Base-by-base conservation (phyloP, 352 stramenopile species). In the Phytophthora agathidicida region DNA sequence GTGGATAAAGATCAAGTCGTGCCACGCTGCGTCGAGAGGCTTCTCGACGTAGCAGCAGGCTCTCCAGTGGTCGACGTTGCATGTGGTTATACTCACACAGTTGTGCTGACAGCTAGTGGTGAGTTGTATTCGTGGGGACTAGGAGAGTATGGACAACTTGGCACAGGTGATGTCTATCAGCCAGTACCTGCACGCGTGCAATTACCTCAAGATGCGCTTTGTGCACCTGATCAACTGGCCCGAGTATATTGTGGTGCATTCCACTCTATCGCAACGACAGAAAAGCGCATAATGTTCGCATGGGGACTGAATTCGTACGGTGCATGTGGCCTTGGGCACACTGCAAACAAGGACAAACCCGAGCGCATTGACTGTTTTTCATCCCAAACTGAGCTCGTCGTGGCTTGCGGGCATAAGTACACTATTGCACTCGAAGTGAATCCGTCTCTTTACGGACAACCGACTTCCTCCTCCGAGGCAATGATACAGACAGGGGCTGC, bases 81-180 rank as follows among this genome's bases (percentile, higher is more conserved):
- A 7, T 94, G 81, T 37, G 89, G 89, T 14, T 93, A 95, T 60
- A 97, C 84, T 8, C 91, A 98, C 68, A 97, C 86, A 0, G 43
- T 96, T 13, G 88, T 88, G 11, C 58, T 97, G 10, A 89, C 87
- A 1, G 78, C 71, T 1, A 70, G 65, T 22, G 87, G 88, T 4
- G 84, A 97, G 32, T 59, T 97, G 14, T 96, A 90, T 61, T 93
- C 88, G 10, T 97, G 88, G 89, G 92, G 92, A 28, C 63, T 92
- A 4, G 92, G 92, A 20, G 88, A 97, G 50, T 97, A 97, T 51
- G 92, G 92, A 0, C 79, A 96, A 30, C 81, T 97, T 13, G 92
- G 92, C 5, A 94, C 95, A 44, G 88, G 89, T 0, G 78, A 89
- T 38, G 83, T 94, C 5, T 94, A 94, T 57, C 83, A 94, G 41